Conservation (phyloP, 805 yeast genomes). For the Yarrowia keelungensis region DNA sequence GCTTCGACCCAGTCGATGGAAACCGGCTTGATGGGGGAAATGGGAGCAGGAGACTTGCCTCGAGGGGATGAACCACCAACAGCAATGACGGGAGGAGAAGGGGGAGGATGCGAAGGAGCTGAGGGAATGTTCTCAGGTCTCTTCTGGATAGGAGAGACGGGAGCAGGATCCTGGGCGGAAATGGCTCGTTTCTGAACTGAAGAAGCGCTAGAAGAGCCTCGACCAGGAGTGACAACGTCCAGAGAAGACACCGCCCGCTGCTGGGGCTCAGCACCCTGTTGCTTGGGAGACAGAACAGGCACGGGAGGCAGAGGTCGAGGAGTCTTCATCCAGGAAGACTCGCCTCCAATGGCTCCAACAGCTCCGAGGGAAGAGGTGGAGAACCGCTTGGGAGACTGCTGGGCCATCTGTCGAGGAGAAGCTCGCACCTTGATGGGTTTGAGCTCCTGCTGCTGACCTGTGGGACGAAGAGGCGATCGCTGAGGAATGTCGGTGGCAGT, state of each 20-base stretch:
- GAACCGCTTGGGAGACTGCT: slow-evolving; percentile 15
- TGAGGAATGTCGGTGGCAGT: slow-evolving; percentile 3
- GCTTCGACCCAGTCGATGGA: slow-evolving; percentile 19
- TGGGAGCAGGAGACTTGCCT: slow-evolving; percentile 1
- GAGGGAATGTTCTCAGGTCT: slow-evolving; percentile 1
- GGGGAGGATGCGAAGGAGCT: slow-evolving; percentile 34
- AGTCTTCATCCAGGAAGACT: slow-evolving; percentile 24
- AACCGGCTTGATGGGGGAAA: background rate
- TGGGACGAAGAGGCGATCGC: background rate
- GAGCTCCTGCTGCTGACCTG: background rate
- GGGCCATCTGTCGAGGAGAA: slow-evolving; percentile 31
- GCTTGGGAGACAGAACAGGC: slow-evolving; percentile 5
- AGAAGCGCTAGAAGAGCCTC: background rate
- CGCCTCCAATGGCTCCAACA: slow-evolving; percentile 13
- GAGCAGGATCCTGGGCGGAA: background rate
- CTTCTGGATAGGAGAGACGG: slow-evolving; percentile 13
- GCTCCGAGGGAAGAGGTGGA: slow-evolving; percentile 2
- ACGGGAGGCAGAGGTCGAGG: slow-evolving; percentile 32
- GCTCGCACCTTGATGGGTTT: slow-evolving; percentile 25
- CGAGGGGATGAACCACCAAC: background rate
- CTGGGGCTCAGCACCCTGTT: background rate
- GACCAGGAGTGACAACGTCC: background rate
- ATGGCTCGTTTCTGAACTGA: slow-evolving; percentile 9
- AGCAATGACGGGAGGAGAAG: slow-evolving; percentile 2
- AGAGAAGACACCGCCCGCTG: slow-evolving; percentile 3